Evolutionary conservation across 768 basidiomycete genomes (phyloP).

Genomic region (Mycena floridula): DNA sequence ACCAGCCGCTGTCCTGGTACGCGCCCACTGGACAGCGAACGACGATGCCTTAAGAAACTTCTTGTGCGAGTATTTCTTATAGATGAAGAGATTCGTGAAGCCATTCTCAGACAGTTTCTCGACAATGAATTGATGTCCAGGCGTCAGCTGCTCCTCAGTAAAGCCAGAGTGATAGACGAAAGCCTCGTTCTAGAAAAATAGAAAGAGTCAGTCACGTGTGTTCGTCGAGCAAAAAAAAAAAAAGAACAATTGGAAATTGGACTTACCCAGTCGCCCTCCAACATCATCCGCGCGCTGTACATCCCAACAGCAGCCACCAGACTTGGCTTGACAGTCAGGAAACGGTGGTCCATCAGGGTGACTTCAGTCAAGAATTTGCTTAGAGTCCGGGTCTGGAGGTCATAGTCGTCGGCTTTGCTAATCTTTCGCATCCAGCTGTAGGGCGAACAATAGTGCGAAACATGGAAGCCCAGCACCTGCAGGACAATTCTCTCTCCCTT

Average conservation of each 20-base stretch:
- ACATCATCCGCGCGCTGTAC: conserved; percentile 93
- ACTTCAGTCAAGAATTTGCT: conserved; percentile 98
- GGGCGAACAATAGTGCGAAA: conserved; percentile 97
- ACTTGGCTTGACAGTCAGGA: conserved; percentile 90
- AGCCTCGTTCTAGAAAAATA: conserved; percentile 76
- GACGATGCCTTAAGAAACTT: conserved; percentile 91
- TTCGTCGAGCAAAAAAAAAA: conserved; percentile 3
- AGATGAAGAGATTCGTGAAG: conserved; percentile 83
- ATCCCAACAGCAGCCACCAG: conserved; percentile 94
- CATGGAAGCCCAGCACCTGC: conserved; percentile 89
- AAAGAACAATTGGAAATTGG: conserved; percentile 28
- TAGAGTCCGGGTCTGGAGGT: conserved; percentile 93
- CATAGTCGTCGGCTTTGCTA: conserved; percentile 98
- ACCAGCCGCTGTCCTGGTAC: too few relatives aligned
- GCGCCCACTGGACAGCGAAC: conserved; percentile 75
- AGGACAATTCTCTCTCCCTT: conserved; percentile 97
- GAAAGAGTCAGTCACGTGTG: conserved; percentile 10
- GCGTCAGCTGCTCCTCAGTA: conserved; percentile 81
- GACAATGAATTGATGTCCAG: conserved; percentile 75
- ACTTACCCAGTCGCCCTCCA: conserved; percentile 95
- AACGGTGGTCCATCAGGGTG: conserved; percentile 87
- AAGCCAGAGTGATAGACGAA: conserved; percentile 93
- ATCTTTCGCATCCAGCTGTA: conserved; percentile 99
- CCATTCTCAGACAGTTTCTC: conserved; percentile 76
- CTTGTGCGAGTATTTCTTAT: conserved; percentile 96